phyloP scores from a whole-genome alignment of 1,284 basidiomycete species.

The Apiotrichum sp. region DNA sequence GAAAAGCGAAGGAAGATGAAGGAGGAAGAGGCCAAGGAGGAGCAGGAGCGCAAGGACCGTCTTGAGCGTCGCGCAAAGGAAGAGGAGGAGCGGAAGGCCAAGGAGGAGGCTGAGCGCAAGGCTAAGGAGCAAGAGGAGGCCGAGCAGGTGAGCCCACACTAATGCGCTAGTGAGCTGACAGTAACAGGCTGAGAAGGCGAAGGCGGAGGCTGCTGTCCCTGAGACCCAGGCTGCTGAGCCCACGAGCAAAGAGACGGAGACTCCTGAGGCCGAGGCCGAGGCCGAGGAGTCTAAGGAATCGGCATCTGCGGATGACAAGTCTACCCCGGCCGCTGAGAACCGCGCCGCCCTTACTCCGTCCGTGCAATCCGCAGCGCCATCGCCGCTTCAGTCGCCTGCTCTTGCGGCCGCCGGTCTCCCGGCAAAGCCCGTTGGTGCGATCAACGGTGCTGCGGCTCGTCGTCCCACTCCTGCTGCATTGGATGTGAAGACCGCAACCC shows the following conservation, averaged over 20 bases:
- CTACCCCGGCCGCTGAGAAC: slow-evolving; percentile 17
- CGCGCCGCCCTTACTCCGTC: slow-evolving; percentile 29
- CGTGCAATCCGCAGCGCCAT: slow-evolving; percentile 26
- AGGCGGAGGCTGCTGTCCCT: slow-evolving; percentile 52
- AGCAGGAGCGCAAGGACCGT: slow-evolving; percentile 30
- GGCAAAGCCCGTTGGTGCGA: slow-evolving; percentile 42
- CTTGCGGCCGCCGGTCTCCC: slow-evolving; percentile 42
- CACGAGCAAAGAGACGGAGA: slow-evolving; percentile 19
- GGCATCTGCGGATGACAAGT: slow-evolving; percentile 51
- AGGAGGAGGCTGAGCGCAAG: slow-evolving; percentile 41
- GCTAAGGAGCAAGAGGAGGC: slow-evolving; percentile 29
- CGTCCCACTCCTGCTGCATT: slow-evolving; percentile 58
- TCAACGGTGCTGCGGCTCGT: slow-evolving; percentile 26
- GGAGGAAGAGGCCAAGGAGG: slow-evolving; percentile 40
- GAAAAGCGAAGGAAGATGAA: slow-evolving; percentile 36
- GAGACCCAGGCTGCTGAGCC: slow-evolving; percentile 41
- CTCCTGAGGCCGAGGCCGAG: slow-evolving; percentile 40
- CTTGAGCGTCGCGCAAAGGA: slow-evolving; percentile 22
- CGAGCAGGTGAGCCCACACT: slow-evolving; percentile 1
- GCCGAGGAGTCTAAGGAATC: slow-evolving; percentile 44
- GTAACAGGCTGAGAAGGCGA: slow-evolving; percentile 53
- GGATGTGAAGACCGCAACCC: slow-evolving; percentile 54
- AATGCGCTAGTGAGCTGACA: slow-evolving; percentile 10
- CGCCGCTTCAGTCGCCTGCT: slow-evolving; percentile 38
- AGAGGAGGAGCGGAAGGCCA: slow-evolving; percentile 38